These are phyloP conservation scores for Bipolaris cookei DNA, from an alignment of 2,329 filamentous ascomycete genomes.

Conservation along the genomic window DNA sequence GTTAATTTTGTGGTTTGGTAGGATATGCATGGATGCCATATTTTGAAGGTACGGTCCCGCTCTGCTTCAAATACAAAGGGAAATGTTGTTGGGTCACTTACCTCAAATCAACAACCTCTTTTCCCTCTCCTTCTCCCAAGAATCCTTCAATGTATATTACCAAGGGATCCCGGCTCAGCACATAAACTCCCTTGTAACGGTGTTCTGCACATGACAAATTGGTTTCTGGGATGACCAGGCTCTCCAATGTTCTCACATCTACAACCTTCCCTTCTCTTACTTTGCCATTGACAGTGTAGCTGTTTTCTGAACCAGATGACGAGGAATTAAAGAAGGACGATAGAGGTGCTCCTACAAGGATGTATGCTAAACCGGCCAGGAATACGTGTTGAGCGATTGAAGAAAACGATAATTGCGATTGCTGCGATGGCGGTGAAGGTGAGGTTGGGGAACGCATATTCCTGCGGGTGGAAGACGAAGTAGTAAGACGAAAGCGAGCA, in stretches of 20 bases:
- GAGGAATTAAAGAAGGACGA: conserved; percentile 14
- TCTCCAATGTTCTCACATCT: conserved; percentile 41
- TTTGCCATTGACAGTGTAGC: background rate
- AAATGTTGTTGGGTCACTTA: conserved; percentile 32
- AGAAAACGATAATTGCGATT: conserved; percentile 21
- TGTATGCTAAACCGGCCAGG: conserved; percentile 38
- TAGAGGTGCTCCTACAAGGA: conserved; percentile 48
- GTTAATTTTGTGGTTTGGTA: background rate
- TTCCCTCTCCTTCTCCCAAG: conserved; percentile 55
- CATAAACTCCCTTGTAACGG: conserved; percentile 51
- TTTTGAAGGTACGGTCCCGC: too few relatives aligned
- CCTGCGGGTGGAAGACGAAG: background rate
- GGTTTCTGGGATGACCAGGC: conserved; percentile 50
- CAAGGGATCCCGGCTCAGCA: conserved; percentile 61
- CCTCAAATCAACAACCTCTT: conserved; percentile 62
- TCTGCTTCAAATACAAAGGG: background rate
- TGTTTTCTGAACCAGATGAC: background rate
- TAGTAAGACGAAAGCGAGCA: background rate
- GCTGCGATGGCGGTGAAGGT: conserved; percentile 7
- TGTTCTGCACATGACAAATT: conserved; percentile 50
- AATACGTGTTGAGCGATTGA: conserved; percentile 43
- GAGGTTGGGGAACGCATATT: conserved; percentile 6
- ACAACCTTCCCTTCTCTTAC: background rate
- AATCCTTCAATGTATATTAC: conserved; percentile 66
- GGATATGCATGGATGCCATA: background rate